Base-by-base conservation (phyloP, 768 basidiomycete species). In the Mrakia hoshinonis region DNA sequence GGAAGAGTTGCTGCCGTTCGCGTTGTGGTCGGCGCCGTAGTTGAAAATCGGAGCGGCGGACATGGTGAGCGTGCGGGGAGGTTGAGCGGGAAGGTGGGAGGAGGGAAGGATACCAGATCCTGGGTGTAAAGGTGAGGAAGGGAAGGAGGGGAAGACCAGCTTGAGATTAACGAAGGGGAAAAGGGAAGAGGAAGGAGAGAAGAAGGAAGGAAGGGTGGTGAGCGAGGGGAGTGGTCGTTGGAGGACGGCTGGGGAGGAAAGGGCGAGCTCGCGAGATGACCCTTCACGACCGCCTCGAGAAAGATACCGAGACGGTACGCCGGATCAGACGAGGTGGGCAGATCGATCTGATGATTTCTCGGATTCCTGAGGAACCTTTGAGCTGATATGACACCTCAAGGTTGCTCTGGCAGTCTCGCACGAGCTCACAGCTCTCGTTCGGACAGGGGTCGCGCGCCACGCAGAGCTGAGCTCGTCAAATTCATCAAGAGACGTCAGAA, bases 101-200 rank as follows among this genome's bases (percentile, higher is more conserved):
- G 55, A n/a, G 31, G 54, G n/a, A 55, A 55, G 24, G 55, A 58
- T 58, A 20, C 29, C 26, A 58, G 55, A 52, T 52, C 51, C 51
- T n/a, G n/a, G n/a, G 6, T 43, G 43, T 43, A 43, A 43, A 15
- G 43, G 15, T 15, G n/a, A n/a, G 15, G 43, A 43, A 43, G 43
- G 43, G 43, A 43, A 34, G 29, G 15, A n/a, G 13, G 2, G 1
- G 55, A 58, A 31, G 55, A 20, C 22, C 22, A 58, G 55, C 31
- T 12, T 34, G 20, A 34, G 31, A 52, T n/a, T 7, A 26, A 29
- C n/a, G 7, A 26, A 52, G 51, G n/a, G n/a, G n/a, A n/a, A 26
- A 47, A 20, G 36, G 24, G 36, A 47, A 3, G 43, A 64, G 43
- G 26, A 62, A 66, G 39, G 24, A 34, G 31, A 49, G 49, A 31